Base-by-base conservation (phyloP, 257 asterid genomes). In the Ilex aquifolium region DNA sequence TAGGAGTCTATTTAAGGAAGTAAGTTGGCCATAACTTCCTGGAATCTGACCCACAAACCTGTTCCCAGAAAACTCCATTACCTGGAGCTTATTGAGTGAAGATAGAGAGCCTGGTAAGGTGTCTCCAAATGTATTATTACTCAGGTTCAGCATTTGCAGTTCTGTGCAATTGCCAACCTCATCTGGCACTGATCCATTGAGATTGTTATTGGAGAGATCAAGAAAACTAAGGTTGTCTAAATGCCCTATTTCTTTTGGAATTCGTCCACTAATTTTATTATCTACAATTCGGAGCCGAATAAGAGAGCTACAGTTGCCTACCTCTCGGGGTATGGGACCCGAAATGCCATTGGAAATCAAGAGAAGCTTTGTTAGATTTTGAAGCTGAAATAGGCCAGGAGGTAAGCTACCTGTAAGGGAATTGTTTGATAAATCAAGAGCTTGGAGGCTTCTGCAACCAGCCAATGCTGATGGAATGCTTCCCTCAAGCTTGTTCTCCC, bases 401-500 rank as follows among this genome's bases (percentile, higher is more conserved):
- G 84, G 84, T 12, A 79, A 61, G 46, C 72, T 66, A 58, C 84
- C 84, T 15, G 84, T 79, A 36, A 79, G 84, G 10, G 81, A 75
- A 57, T 79, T 79, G 44, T 66, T 77, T 9, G 84, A 75, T 57
- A 79, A 69, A 66, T 79, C 84, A 15, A 79, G 46, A 5, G 81
- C 72, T 48, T 79, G 79, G 13, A 79, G 75, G 61, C 64, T 76
- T 55, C 54, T 56, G 66, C 84, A 79, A 64, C 75, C 71, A 50
- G 71, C 74, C 75, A 79, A 72, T 69, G 70, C 72, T 63, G 48
- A 61, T n/a, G 84, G 84, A 27, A 79, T 69, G 54, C 79, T 75
- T 16, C 84, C 84, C 54, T 75, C 84, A 9, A 79, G 77, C 65
- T 79, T 76, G 56, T 79, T 79, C 15, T 73, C 65, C 84, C 84